Conservation (phyloP, 2,329 filamentous ascomycete species). For the Blastomyces parvus region DNA sequence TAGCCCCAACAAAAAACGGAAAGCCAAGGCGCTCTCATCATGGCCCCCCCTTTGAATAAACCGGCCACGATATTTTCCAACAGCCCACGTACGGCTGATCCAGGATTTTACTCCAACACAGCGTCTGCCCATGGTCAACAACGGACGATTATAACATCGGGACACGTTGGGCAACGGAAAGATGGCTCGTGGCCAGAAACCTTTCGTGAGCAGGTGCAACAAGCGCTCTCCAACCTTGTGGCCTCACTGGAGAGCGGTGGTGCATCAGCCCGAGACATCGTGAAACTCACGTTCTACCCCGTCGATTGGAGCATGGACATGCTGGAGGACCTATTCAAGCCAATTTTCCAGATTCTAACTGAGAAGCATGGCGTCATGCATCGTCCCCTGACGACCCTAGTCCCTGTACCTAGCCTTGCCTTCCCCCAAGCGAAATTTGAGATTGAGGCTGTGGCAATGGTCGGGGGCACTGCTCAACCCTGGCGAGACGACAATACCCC, state of each 20-base stretch:
- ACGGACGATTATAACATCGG: not conserved
- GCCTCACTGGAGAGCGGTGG: not conserved
- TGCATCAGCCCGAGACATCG: not conserved
- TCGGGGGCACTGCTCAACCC: constrained; percentile 8
- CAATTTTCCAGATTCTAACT: not conserved
- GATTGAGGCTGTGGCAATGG: constrained; percentile 32
- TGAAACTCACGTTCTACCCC: not conserved
- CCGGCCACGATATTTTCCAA: not conserved
- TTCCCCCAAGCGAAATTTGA: constrained; percentile 35
- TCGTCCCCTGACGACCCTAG: constrained; percentile 36
- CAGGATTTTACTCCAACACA: not conserved
- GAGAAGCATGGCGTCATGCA: constrained; percentile 30
- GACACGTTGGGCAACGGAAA: not conserved
- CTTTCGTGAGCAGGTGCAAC: not conserved
- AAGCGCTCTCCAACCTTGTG: not conserved
- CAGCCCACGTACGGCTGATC: not conserved
- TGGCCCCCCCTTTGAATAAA: not conserved
- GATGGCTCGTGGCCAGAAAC: not conserved
- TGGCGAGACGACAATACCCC: constrained; percentile 5
- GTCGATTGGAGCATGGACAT: not conserved
- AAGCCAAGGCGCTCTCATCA: not conserved
- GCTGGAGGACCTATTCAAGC: not conserved
- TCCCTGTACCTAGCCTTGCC: constrained; percentile 36
- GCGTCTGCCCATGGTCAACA: not conserved
- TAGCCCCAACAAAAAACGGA: not conserved